phyloP scores from a whole-genome alignment of 345 rosid genomes.

The Kernera saxatilis region DNA sequence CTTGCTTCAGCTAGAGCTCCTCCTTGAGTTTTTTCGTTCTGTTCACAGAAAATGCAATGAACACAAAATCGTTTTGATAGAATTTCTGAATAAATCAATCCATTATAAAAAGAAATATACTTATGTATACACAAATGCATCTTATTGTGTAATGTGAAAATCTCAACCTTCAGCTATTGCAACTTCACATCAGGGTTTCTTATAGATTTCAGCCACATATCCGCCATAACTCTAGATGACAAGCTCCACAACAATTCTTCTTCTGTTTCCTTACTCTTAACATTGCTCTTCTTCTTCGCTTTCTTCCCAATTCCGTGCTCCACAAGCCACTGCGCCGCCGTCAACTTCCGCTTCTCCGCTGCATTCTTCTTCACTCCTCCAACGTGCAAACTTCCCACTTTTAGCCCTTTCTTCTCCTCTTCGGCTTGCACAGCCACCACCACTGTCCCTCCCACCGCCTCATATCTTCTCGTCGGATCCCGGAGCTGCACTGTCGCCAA shows the following conservation, averaged over 20 bases:
- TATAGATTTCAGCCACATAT: conserved; percentile 89
- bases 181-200: conserved; percentile 81
- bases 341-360: conserved; percentile 70
- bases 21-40: too few species aligned
- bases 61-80: too few species aligned
- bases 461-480: conserved; percentile 84
- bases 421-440: conserved; percentile 48
- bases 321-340: conserved; percentile 87
- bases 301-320: conserved; percentile 65
- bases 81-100: too few species aligned
- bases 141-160: not conserved
- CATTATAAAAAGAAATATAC: too few species aligned
- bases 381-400: conserved; percentile 55
- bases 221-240: conserved; percentile 88
- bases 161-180: not conserved
- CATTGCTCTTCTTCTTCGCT: conserved; percentile 51
- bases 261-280: conserved; percentile 45
- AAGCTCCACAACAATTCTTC: conserved; percentile 72
- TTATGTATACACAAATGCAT: not conserved
- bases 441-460: conserved; percentile 77
- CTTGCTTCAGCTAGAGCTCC: conserved; percentile 39
- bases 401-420: conserved; percentile 51
- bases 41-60: too few species aligned
- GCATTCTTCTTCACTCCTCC: conserved; percentile 63
- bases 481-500: conserved; percentile 60